These are phyloP conservation scores for Ceratocystis ficicola DNA, from an alignment of 2,329 filamentous ascomycete genomes.

Conservation along the genomic window DNA sequence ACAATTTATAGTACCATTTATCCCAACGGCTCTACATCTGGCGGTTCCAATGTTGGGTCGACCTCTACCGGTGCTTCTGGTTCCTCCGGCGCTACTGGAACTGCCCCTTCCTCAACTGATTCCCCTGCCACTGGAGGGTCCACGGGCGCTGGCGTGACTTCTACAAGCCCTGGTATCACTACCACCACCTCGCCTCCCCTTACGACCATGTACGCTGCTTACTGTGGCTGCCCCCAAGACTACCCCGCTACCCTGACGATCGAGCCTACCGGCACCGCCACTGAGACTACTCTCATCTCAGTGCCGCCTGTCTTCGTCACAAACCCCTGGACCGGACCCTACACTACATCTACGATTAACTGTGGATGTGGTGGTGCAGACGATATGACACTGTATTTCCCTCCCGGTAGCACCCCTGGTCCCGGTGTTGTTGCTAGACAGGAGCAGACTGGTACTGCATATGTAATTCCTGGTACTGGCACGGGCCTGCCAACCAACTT, in stretches of 20 bases:
- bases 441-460: slow-evolving; percentile 16
- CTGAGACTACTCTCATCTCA: slow-evolving; percentile 13
- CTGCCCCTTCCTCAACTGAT: neutral
- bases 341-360: slow-evolving; percentile 12
- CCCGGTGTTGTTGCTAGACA: slow-evolving; percentile 10
- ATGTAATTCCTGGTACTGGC: slow-evolving; percentile 2
- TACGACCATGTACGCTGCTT: slow-evolving; percentile 7
- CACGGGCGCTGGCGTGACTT: neutral
- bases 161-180: neutral
- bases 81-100: neutral
- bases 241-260: slow-evolving; percentile 18
- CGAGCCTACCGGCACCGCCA: slow-evolving; percentile 17
- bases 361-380: slow-evolving; percentile 16
- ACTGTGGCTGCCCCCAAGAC: slow-evolving; percentile 16
- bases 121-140: neutral
- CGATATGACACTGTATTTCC: slow-evolving; percentile 18
- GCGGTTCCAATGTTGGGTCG: neutral
- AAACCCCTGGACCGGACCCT: slow-evolving; percentile 19
- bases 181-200: neutral
- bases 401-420: slow-evolving; percentile 12
- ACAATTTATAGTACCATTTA: neutral
- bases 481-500: neutral
- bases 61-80: neutral
- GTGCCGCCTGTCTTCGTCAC: slow-evolving; percentile 16
- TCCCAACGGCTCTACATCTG: neutral